Evolutionary conservation across 2,329 filamentous ascomycete species (phyloP), one percentile per base, ranked within the genome.

Genomic region (Colletotrichum acutatum): DNA sequence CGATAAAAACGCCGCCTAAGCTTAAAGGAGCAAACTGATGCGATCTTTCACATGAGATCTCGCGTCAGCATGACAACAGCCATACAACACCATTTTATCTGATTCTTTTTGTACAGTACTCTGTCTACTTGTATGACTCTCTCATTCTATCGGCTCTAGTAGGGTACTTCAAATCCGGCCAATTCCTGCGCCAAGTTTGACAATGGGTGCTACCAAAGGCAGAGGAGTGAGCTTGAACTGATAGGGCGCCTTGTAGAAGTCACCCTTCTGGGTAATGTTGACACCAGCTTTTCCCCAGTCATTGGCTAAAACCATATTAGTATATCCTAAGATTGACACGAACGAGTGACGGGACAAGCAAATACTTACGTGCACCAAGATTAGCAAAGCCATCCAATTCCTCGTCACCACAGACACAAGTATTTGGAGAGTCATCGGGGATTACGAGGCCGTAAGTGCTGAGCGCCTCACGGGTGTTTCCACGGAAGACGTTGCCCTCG

Each of bases 371-470:
- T 3, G 86, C 85, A 28, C 87, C 88, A 19, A 89, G 79, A 72
- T 89, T 90, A 4, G 86, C 87, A 76, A 82, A 90, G 0, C 87
- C 87, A 74, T 89, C 87, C 30, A 89, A 79, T 76, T 89, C 87
- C 75, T 84, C 84, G 60, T 90, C 88, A 1, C 87, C 88, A 12
- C 86, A 87, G 1, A 84, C 82, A 71, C 84, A 85, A 0, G 86
- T 89, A 71, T 90, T 90, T 0, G 88, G 88, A 56, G 84, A 86
- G 72, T 89, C 88, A 58, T 84, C 81, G 0, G 88, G 88, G n/a
- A 90, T 86, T 1, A 89, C 88, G 0, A 89, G 79, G 0, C 88
- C 87, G 64, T 89, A 88, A 0, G 88, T 89, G 75, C 83, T 87
- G 28, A 89, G 77, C 0, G 88, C 86, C 73, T 87, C 86, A 16